Base-by-base conservation (phyloP, 768 basidiomycete species). In the Pleurotus eryngii region DNA sequence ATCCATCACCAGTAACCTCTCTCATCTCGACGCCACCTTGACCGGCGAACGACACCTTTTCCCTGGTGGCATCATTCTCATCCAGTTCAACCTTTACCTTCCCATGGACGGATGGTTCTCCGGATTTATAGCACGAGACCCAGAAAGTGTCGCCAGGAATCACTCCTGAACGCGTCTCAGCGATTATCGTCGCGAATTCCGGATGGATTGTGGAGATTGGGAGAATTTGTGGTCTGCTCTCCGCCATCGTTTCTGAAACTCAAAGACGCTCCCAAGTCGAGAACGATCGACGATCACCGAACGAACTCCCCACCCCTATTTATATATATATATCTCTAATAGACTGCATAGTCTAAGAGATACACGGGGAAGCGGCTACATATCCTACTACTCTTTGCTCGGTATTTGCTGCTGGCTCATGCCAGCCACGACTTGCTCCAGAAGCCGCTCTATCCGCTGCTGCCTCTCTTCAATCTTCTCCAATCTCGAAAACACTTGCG, bases 111-210 rank as follows among this genome's bases (percentile, higher is more conserved):
- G 84, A 83, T 17, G 74, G 69, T 57, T 77, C 72, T 3, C 74
- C 76, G 0, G 68, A 46, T 57, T 80, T 76, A 72, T 92, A 92
- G 65, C 84, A 86, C 3, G 89, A 91, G 2, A 91, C 69, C 89
- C 89, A 92, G 66, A 88, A 81, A 57, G 78, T 78, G 58, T 92
- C 90, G 3, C 66, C 69, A 0, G 81, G 75, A 0, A 88, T 72
- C 2, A 81, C 58, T 0, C 83, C 86, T 38, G 82, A 77, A 15
- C 76, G 71, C 2, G 91, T 83, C 62, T 93, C 89, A 27, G 80
- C 74, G 35, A 89, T 73, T 1, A 89, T 82, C 39, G 76, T 67
- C 3, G 76, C 66, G 59, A 88, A 84, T 40, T 84, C 82, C 17
- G 81, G 82, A 70, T 90, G 85, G 40, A 85, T 70, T 4, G 81